Conservation (phyloP, 768 basidiomycete species). For the Dacryopinax primogenitus region DNA sequence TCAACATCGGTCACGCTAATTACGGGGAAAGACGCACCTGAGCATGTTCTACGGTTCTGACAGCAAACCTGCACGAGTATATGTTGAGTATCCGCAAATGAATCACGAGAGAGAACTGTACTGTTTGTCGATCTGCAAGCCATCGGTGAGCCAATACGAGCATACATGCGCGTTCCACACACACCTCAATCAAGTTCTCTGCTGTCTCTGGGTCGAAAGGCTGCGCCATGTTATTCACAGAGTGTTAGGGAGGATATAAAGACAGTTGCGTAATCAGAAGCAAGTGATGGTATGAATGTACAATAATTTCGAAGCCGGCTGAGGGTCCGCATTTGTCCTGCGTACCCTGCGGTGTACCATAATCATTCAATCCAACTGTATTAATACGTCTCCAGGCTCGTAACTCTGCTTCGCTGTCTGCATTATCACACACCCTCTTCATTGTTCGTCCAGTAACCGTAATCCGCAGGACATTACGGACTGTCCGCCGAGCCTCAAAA, state of each 20-base stretch:
- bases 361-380: no score
- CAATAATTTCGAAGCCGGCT: background rate
- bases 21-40: slow-evolving; percentile 45
- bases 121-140: slow-evolving; percentile 85
- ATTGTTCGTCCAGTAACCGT: background rate
- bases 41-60: slow-evolving; percentile 92
- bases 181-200: slow-evolving; percentile 81
- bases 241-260: background rate
- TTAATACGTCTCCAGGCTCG: no score
- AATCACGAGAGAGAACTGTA: slow-evolving; percentile 30
- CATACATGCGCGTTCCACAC: slow-evolving; percentile 15
- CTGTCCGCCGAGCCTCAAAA: background rate
- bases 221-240: background rate
- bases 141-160: background rate
- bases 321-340: background rate
- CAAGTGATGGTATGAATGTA: background rate
- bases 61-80: slow-evolving; percentile 51
- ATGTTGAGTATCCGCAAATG: slow-evolving; percentile 13
- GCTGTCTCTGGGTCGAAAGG: slow-evolving; percentile 78
- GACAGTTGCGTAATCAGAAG: background rate
- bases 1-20: background rate
- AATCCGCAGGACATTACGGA: background rate
- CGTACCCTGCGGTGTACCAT: no score
- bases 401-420: no score
- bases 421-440: background rate